Percentiles rank a stretch among this genome's conserved stretches.
phyloP scores from a whole-genome alignment of 495 filamentous ascomycete species.

The Geoglossum glabrum region DNA sequence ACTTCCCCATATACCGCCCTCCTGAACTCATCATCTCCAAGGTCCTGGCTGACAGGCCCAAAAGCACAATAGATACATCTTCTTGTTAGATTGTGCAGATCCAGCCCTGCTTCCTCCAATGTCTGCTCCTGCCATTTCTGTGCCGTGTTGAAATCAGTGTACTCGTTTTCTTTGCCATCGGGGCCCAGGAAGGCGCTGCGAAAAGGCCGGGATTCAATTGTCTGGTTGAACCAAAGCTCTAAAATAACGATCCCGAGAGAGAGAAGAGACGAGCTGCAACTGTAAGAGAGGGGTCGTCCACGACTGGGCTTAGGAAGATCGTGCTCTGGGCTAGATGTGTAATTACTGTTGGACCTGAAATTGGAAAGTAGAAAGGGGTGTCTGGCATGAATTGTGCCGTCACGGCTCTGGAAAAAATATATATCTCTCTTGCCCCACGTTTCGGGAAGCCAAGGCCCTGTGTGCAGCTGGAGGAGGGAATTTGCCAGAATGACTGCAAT shows the following conservation, averaged over 20 bases:
- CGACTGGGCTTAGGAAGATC: background rate
- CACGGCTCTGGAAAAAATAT: background rate
- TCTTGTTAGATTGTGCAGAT: background rate
- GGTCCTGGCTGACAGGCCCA: background rate
- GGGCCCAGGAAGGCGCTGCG: slow-evolving; percentile 1
- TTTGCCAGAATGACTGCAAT: background rate
- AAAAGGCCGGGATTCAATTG: slow-evolving; percentile 6
- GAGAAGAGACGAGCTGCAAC: background rate
- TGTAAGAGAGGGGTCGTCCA: background rate
- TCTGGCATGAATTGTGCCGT: background rate
- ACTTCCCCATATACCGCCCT: background rate
- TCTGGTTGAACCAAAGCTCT: slow-evolving; percentile 9
- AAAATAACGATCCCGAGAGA: slow-evolving; percentile 11
- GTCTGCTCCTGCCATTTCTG: background rate
- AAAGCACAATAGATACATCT: background rate
- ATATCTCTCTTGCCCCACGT: background rate
- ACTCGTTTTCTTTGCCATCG: background rate
- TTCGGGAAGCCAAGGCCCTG: background rate
- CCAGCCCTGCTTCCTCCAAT: background rate
- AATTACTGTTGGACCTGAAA: background rate
- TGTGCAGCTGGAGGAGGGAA: background rate
- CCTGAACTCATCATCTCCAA: background rate
- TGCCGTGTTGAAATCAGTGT: background rate
- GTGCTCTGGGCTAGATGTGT: background rate
- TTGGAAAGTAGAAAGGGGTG: no score